phyloP scores from a whole-genome alignment of 495 filamentous ascomycete genomes.

The Cudoniella acicularis region DNA sequence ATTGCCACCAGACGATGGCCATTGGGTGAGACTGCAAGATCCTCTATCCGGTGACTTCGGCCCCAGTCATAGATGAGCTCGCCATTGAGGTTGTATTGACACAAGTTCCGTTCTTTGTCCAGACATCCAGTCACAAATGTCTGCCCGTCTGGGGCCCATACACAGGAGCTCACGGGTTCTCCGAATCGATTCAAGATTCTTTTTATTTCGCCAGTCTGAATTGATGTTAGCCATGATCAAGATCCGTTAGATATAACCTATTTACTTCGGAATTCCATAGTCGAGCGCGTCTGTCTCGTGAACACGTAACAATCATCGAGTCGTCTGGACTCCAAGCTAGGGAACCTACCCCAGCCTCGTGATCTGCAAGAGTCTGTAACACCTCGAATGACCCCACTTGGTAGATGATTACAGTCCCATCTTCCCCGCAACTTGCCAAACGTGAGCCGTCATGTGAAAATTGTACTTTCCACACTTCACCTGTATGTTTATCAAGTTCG shows the following conservation, averaged over 20 bases:
- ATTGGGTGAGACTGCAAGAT: conserved; percentile 76
- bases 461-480: conserved; percentile 85
- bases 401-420: conserved; percentile 75
- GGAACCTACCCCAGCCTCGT: conserved; percentile 65
- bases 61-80: conserved; percentile 57
- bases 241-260: conserved; percentile 4
- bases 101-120: conserved; percentile 61
- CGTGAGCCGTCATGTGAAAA: conserved; percentile 89
- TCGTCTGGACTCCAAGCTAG: conserved; percentile 92
- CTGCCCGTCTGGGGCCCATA: conserved; percentile 77
- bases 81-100: conserved; percentile 63
- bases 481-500: conserved; percentile 69
- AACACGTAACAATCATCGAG: conserved; percentile 76
- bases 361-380: conserved; percentile 59
- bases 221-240: conserved; percentile 6
- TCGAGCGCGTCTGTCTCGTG: conserved; percentile 66
- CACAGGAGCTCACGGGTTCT: conserved; percentile 79
- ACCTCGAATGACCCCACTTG: conserved; percentile 65
- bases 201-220: conserved; percentile 66
- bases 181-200: conserved; percentile 62
- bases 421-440: conserved; percentile 77
- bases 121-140: conserved; percentile 79
- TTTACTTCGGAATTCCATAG: conserved; percentile 78
- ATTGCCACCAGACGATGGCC: conserved; percentile 75
- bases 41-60: conserved; percentile 73